Conservation (phyloP, 2,329 filamentous ascomycete species). For the Nemania abortiva region DNA sequence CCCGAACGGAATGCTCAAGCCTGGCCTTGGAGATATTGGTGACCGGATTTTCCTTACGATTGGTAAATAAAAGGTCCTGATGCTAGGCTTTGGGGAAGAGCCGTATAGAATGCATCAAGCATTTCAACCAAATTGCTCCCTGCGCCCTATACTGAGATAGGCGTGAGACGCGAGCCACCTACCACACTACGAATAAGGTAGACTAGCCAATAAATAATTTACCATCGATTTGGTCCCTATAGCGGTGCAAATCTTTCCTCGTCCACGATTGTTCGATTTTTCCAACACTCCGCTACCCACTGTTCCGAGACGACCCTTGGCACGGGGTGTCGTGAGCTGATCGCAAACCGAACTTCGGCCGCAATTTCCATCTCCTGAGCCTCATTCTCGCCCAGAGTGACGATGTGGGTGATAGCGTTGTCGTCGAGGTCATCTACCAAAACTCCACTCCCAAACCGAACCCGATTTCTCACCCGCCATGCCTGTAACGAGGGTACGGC, state of each 20-base stretch:
- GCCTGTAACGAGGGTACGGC: slow-evolving; percentile 52
- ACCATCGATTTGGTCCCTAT: slow-evolving; percentile 16
- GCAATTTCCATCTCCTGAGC: slow-evolving; percentile 56
- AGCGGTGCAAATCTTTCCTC: slow-evolving; percentile 71
- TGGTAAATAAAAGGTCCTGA: slow-evolving; percentile 73
- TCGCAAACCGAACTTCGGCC: slow-evolving; percentile 58
- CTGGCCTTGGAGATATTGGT: slow-evolving; percentile 89
- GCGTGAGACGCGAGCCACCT: background rate
- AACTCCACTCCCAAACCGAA: slow-evolving; percentile 77
- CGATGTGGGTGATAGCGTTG: slow-evolving; percentile 76
- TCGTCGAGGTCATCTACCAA: slow-evolving; percentile 65
- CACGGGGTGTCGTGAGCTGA: slow-evolving; percentile 62
- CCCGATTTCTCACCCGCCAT: slow-evolving; percentile 65
- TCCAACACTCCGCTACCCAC: slow-evolving; percentile 88
- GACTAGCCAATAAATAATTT: background rate
- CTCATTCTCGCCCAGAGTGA: slow-evolving; percentile 64
- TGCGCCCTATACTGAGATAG: background rate
- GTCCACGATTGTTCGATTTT: slow-evolving; percentile 80
- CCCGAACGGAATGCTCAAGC: slow-evolving; percentile 87
- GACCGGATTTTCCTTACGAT: slow-evolving; percentile 90
- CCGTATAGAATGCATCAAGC: background rate
- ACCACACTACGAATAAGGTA: background rate
- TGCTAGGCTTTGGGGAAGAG: background rate
- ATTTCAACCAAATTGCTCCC: background rate
- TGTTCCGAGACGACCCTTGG: slow-evolving; percentile 75